Evolutionary conservation across 306 rosid species (phyloP).

Genomic region (Cicer cuneatum): DNA sequence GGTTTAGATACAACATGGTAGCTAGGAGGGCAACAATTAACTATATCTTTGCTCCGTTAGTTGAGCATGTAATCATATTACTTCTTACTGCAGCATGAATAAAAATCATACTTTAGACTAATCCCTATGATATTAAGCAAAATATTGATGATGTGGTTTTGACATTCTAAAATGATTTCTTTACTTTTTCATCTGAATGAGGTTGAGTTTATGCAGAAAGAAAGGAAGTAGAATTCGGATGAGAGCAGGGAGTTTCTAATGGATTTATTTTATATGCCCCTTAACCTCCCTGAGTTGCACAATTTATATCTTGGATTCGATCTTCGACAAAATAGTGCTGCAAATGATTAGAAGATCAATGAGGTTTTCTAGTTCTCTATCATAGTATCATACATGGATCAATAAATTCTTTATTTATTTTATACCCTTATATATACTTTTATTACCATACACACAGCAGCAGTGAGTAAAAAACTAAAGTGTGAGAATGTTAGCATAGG

Average conservation of each 20-base stretch:
- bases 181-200: not conserved
- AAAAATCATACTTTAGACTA: too few relatives aligned
- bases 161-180: not conserved
- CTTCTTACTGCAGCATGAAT: too few relatives aligned
- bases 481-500: constrained; percentile 22
- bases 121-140: too few relatives aligned
- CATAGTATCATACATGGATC: not conserved
- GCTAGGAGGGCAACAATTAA: too few relatives aligned
- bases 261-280: not conserved
- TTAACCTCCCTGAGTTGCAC: not conserved
- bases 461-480: not conserved
- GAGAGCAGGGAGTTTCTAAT: not conserved
- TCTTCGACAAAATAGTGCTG: not conserved
- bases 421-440: not conserved
- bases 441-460: constrained; percentile 6
- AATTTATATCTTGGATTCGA: not conserved
- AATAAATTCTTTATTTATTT: constrained; percentile 17
- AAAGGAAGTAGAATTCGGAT: not conserved
- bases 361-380: not conserved
- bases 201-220: not conserved
- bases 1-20: not conserved
- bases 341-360: not conserved
- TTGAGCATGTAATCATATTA: not conserved
- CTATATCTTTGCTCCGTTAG: not conserved
- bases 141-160: too few relatives aligned